These are phyloP conservation scores for Rhododendron kiyosumense DNA, from an alignment of 148 eudicot genomes.

Conservation along the genomic window DNA sequence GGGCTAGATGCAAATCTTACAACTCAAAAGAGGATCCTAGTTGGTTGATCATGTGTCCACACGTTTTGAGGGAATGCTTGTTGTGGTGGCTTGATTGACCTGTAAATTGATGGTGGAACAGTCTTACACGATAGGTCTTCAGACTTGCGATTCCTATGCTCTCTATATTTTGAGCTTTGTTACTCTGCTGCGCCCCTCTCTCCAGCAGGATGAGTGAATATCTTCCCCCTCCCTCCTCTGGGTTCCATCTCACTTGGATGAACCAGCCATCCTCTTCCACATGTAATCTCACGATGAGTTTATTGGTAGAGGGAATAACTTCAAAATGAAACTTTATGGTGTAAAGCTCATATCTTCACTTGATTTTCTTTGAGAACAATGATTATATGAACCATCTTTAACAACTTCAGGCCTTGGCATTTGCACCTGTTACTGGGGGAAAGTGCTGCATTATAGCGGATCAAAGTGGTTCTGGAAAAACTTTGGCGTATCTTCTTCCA, in stretches of 20 bases:
- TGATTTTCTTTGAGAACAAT: not conserved
- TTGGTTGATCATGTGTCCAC: not conserved
- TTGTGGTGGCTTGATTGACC: not conserved
- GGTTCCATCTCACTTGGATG: not conserved
- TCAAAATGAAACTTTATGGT: not conserved
- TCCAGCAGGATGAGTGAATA: not conserved
- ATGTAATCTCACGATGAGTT: not conserved
- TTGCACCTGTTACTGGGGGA: conserved; percentile 48
- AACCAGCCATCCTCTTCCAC: not conserved
- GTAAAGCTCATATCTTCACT: conserved; percentile 7
- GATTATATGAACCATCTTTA: not conserved
- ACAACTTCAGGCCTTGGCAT: conserved; percentile 72
- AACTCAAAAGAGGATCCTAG: not conserved
- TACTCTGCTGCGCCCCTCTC: not conserved
- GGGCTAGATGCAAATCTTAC: not conserved
- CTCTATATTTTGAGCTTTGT: not conserved
- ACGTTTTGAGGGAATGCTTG: not conserved
- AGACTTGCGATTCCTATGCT: not conserved
- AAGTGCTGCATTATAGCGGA: conserved; percentile 95
- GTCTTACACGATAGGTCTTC: not conserved
- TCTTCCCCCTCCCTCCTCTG: not conserved
- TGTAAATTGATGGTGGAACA: not conserved
- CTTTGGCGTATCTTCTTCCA: conserved; percentile 90
- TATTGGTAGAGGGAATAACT: not conserved
- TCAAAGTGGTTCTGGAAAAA: conserved; percentile 99